phyloP scores from a whole-genome alignment of 768 basidiomycete species.

The Antrodiella citrinella region DNA sequence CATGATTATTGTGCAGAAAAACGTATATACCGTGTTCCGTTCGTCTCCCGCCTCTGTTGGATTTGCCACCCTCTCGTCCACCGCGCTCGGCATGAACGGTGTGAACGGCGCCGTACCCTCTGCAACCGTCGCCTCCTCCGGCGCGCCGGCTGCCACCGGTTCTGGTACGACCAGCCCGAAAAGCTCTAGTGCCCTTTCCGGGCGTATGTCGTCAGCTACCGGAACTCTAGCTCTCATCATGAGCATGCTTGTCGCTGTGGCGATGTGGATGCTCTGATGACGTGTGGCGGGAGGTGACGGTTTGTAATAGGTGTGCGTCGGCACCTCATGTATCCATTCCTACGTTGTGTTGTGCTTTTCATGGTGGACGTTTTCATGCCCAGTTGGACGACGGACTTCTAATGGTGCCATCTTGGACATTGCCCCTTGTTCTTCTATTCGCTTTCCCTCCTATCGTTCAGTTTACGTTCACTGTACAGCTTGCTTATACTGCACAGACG shows the following conservation, averaged over 20 bases:
- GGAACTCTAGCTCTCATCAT: neutral
- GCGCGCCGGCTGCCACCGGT: neutral
- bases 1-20: constrained; percentile 64
- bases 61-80: constrained; percentile 65
- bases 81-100: constrained; percentile 41
- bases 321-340: no score
- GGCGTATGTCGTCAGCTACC: neutral
- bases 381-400: no score
- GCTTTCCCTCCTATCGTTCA: no score
- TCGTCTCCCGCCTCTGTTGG: constrained; percentile 75
- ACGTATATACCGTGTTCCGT: constrained; percentile 88
- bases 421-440: no score
- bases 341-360: no score
- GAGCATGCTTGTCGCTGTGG: neutral
- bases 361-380: no score
- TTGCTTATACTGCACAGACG: no score
- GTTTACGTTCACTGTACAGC: no score
- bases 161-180: neutral
- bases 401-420: no score
- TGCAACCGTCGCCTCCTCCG: constrained; percentile 35
- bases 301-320: no score
- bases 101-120: constrained; percentile 35
- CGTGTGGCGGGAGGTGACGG: no score
- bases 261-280: neutral
- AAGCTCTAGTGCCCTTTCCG: neutral